phyloP scores from a whole-genome alignment of 2,329 filamentous ascomycete species.

The Monascus ruber region DNA sequence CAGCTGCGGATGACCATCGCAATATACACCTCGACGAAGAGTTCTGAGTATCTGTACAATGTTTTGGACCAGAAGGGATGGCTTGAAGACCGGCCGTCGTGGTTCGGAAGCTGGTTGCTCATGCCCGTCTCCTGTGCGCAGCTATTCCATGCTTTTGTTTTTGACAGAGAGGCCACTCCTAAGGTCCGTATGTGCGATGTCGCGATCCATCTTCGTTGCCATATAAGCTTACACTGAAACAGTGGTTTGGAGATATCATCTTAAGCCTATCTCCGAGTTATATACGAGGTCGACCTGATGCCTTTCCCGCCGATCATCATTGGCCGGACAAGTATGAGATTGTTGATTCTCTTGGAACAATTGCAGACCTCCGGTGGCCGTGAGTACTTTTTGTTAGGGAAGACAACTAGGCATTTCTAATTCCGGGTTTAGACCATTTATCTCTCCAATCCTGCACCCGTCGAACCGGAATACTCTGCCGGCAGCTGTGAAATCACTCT shows the following conservation, averaged over 20 bases:
- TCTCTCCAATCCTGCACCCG: constrained; percentile 80
- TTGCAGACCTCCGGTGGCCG: constrained; percentile 77
- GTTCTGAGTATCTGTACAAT: constrained; percentile 80
- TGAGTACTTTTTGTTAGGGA: constrained; percentile 34
- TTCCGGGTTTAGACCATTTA: constrained; percentile 48
- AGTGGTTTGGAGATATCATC: constrained; percentile 55
- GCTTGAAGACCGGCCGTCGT: constrained; percentile 60
- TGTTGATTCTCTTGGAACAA: constrained; percentile 67
- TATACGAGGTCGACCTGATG: constrained; percentile 58
- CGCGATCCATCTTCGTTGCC: background rate
- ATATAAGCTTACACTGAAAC: constrained; percentile 3
- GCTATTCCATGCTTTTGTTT: constrained; percentile 63
- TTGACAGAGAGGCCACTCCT: constrained; percentile 64
- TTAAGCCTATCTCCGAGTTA: constrained; percentile 64
- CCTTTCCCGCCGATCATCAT: constrained; percentile 52
- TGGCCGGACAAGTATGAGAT: constrained; percentile 72
- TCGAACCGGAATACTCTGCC: constrained; percentile 47
- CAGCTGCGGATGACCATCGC: constrained; percentile 68
- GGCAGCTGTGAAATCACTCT: constrained; percentile 54
- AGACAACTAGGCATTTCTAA: background rate
- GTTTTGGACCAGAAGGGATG: constrained; percentile 62
- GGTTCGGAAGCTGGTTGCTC: constrained; percentile 75
- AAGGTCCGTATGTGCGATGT: constrained; percentile 40
- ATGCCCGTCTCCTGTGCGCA: constrained; percentile 68
- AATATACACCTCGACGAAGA: constrained; percentile 70